Evolutionary conservation across 805 yeast species (phyloP), one percentile per base, ranked within the genome.

Genomic region (Metschnikowia chrysomelidarum): DNA sequence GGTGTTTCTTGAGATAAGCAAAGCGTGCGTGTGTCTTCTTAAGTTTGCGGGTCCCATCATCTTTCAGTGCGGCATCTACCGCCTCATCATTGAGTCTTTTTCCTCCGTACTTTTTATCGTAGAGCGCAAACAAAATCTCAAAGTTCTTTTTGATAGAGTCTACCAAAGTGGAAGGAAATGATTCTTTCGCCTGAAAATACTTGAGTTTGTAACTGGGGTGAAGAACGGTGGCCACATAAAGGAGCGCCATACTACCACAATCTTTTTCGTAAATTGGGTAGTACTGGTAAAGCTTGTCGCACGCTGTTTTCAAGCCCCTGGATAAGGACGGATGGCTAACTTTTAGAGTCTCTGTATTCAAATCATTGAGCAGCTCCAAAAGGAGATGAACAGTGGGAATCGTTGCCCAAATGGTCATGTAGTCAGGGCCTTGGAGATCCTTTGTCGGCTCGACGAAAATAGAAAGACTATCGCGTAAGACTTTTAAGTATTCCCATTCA

Each of bases 81-180:
- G 14, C 13, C 9, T 3, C 30, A 7, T 15, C 19, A 26, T 15
- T 26, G 7, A 16, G 19, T 9, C 17, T 16, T 20, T 13, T 7
- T 22, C 10, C 14, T 22, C 27, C 27, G 20, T 21, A 15, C 15
- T 21, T 10, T 6, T 9, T 21, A 11, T 30, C 20, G 16, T 30
- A 30, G 15, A 21, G 25, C 26, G 15, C 15, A 27, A 14, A 30
- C 10, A 30, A 12, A 21, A 6, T 14, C 22, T 30, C 20, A 13
- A 30, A 15, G 3, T 30, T 22, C 19, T 12, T 21, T 22, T 30
- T 30, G 25, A 30, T 30, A 20, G 20, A 21, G 11, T 11, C n/a
- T 22, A 22, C 13, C 33, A 30, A 30, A 10, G 19, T 14, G 7
- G 5, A 13, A 25, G 33, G 19, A 15, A 30, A 30, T 21, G 12